Percentiles rank a stretch among this genome's conserved stretches.
Conservation (phyloP, 345 rosid species). For the Eucalyptus cladocalyx region DNA sequence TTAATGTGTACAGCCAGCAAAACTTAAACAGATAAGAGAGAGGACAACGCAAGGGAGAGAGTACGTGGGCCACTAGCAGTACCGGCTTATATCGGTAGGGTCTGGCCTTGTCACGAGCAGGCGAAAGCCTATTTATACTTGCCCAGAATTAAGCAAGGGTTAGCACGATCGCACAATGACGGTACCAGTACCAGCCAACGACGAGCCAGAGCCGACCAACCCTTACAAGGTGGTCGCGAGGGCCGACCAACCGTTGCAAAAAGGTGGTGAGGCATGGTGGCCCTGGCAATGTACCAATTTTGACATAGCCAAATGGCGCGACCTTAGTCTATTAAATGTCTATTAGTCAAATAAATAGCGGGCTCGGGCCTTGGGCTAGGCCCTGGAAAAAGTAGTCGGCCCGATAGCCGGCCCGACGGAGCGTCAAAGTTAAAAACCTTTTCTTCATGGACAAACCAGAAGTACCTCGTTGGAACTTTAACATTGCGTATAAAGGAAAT, state of each 20-base stretch:
- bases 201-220: neutral
- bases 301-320: neutral
- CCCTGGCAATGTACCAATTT: neutral
- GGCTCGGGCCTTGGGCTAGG: neutral
- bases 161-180: neutral
- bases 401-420: neutral
- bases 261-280: neutral
- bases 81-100: neutral
- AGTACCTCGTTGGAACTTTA: neutral
- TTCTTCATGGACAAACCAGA: neutral
- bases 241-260: neutral
- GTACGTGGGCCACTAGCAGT: neutral
- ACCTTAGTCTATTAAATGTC: neutral
- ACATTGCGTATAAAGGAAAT: neutral
- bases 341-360: neutral
- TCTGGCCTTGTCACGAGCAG: neutral
- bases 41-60: neutral
- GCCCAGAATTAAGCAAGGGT: neutral
- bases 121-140: neutral
- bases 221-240: neutral
- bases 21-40: neutral
- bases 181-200: neutral
- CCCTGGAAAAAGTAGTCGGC: neutral
- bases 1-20: neutral
- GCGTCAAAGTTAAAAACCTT: neutral